phyloP scores from a whole-genome alignment of 176 grass and related monocot genomes.

The Tillandsia fasciculata region DNA sequence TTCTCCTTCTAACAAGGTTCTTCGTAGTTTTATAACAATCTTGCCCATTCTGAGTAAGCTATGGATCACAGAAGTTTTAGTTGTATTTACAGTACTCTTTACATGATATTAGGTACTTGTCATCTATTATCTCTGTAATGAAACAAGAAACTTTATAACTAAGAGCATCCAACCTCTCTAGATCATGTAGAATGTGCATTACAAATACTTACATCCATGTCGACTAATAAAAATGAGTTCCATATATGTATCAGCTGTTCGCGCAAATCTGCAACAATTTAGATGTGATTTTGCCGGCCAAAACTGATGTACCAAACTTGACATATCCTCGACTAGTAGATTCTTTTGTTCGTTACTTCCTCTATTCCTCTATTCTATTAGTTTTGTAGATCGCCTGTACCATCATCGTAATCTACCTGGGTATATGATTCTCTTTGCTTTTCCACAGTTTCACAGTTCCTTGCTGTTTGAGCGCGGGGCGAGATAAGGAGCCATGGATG shows the following conservation, averaged over 20 bases:
- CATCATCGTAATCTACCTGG: background rate
- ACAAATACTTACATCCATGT: no score
- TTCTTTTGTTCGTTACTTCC: no score
- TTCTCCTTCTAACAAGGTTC: background rate
- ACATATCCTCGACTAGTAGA: no score
- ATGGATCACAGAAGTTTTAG: background rate
- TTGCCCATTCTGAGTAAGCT: background rate
- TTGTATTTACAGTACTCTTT: background rate
- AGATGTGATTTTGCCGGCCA: no score
- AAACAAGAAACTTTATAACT: background rate
- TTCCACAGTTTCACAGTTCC: slow-evolving; percentile 73
- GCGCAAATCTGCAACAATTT: no score
- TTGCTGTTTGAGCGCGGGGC: slow-evolving; percentile 29
- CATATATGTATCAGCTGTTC: no score
- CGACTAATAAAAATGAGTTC: no score
- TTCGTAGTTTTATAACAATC: background rate
- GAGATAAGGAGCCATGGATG: slow-evolving; percentile 52
- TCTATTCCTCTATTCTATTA: no score
- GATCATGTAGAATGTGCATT: background rate
- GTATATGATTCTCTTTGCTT: background rate
- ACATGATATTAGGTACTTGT: background rate
- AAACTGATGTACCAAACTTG: no score
- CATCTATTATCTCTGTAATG: background rate
- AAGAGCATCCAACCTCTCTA: background rate
- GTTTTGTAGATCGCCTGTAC: background rate